Base-by-base conservation (phyloP, 2,329 filamentous ascomycete species). In the Fusarium drepaniforme region DNA sequence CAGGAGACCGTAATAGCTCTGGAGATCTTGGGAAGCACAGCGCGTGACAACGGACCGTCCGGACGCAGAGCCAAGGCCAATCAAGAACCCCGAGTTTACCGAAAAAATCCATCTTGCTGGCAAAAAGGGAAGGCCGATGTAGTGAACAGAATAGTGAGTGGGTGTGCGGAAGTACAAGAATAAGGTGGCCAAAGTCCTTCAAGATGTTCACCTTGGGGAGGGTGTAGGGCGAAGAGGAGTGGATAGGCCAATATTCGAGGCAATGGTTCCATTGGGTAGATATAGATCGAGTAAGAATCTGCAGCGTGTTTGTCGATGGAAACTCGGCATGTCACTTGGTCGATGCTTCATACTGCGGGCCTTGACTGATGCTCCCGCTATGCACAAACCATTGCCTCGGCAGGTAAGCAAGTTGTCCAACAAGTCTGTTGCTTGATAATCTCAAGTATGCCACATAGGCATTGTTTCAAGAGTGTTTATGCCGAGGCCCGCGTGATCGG, bases 41-140 rank as follows among this genome's bases (percentile, higher is more conserved):
- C 60, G 66, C 25, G 65, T 77, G 64, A 67, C 67, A 63, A 61
- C 51, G 61, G 63, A 44, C 30, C 40, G 66, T 62, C 35, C 66
- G 28, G 42, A 68, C 64, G n/a, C 15, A 57, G n/a, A 57, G 33
- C 7, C 42, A 66, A 68, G 30, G 35, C 80, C 79, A 80, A 81
- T 80, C 70, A 79, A 68, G 18, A 57, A 56, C 65, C 74, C 64
- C 72, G 46, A 61, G 44, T 70, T 77, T 75, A 81, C 80, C 80
- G 79, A 74, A 73, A 59, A 70, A 75, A 30, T 75, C 70, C 66
- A 70, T 33, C 37, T 61, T n/a, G 40, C 35, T 58, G 63, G 56
- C 37, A 16, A 49, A 57, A 59, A 16, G 23, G 16, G 25, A 28
- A 67, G 44, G 28, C 60, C 8, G 62, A 72, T 40, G 51, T 61